Evolutionary conservation across 495 filamentous ascomycete species (phyloP).

Genomic region (Aspergillus bertholletiae): DNA sequence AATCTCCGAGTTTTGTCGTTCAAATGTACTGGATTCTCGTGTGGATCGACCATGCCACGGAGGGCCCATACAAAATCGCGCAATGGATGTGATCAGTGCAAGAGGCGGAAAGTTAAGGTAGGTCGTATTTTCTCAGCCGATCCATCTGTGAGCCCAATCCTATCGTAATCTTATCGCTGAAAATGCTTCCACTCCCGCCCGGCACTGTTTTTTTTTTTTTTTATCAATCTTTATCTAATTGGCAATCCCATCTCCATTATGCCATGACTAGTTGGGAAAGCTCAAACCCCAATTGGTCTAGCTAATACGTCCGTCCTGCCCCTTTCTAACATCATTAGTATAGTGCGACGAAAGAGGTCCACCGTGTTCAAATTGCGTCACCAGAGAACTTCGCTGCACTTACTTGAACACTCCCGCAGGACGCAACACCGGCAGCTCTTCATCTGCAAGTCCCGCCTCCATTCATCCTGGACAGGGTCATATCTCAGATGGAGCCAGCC

Average conservation of each 20-base stretch:
- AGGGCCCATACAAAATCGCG: constrained; percentile 55
- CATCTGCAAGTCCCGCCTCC: constrained; percentile 2
- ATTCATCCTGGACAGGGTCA: neutral
- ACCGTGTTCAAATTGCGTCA: constrained; percentile 42
- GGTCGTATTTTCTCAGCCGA: constrained; percentile 1
- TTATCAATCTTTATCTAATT: no score
- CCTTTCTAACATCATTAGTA: constrained; percentile 13
- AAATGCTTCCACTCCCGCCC: no score
- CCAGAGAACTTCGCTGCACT: constrained; percentile 36
- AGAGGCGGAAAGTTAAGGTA: constrained; percentile 55
- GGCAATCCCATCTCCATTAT: no score
- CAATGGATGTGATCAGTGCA: constrained; percentile 56
- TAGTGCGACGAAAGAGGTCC: constrained; percentile 46
- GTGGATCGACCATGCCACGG: constrained; percentile 19
- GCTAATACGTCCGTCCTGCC: no score
- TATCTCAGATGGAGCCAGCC: neutral
- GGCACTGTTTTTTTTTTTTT: no score
- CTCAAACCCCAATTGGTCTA: no score
- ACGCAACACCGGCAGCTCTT: constrained; percentile 9
- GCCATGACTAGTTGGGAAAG: no score
- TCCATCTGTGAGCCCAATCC: neutral
- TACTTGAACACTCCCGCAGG: constrained; percentile 28
- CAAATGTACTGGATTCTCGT: neutral
- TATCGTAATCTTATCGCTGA: no score
- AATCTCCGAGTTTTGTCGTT: no score